Percentiles rank a stretch among this genome's conserved stretches.
phyloP scores from a whole-genome alignment of 2,329 filamentous ascomycete species.

The Ophiosphaerella herpotricha region DNA sequence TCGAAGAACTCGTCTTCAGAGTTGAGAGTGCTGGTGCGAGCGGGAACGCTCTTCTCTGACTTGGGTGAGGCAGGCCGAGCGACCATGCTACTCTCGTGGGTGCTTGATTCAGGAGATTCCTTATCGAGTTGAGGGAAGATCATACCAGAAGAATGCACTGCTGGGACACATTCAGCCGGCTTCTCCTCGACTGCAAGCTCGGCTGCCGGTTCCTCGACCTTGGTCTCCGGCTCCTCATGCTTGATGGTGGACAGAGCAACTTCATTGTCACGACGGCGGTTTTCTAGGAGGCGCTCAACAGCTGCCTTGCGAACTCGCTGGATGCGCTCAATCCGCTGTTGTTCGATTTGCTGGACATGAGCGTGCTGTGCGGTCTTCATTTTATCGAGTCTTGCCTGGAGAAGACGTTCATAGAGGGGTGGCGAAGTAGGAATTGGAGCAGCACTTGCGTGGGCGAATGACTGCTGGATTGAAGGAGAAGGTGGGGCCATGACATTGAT shows the following conservation, averaged over 20 bases:
- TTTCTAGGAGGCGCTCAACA: constrained; percentile 40
- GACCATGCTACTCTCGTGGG: constrained; percentile 64
- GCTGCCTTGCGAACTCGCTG: constrained; percentile 43
- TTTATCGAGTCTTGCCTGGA: constrained; percentile 30
- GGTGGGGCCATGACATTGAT: constrained; percentile 64
- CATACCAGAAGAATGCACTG: constrained; percentile 64
- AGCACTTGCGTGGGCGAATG: constrained; percentile 7
- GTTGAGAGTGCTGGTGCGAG: constrained; percentile 41
- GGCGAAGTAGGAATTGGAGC: constrained; percentile 15
- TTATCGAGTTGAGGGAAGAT: constrained; percentile 97
- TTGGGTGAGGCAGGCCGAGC: constrained; percentile 29
- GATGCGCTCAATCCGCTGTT: constrained; percentile 34
- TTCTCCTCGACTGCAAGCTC: constrained; percentile 45
- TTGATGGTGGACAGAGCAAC: constrained; percentile 21
- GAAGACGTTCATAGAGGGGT: constrained; percentile 28
- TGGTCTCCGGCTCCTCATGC: constrained; percentile 39
- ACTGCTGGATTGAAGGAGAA: background rate
- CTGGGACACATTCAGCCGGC: constrained; percentile 15
- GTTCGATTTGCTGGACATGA: constrained; percentile 25
- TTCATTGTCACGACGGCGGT: constrained; percentile 41
- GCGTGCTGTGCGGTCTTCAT: constrained; percentile 24
- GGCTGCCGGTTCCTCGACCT: constrained; percentile 19
- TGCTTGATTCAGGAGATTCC: constrained; percentile 82
- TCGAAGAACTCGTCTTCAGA: constrained; percentile 60
- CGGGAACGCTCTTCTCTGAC: constrained; percentile 35